These are phyloP conservation scores for Plasmodium inui DNA, from an alignment of 169 alveolate species.

Conservation along the genomic window DNA sequence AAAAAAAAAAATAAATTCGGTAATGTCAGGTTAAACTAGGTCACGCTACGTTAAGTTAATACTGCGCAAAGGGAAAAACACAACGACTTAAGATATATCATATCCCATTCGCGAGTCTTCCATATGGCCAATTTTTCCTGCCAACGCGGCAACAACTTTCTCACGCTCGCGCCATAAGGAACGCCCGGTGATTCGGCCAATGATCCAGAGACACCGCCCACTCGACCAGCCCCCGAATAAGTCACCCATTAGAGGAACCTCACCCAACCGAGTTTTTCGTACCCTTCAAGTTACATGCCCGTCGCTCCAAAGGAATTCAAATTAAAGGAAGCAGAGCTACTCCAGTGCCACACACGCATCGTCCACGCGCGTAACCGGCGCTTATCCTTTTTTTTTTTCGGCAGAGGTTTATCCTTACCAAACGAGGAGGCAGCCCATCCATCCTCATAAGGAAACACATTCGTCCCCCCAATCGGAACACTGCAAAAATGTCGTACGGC, in stretches of 20 bases:
- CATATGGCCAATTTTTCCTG: background rate
- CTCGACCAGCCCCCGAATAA: background rate
- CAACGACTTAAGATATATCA: background rate
- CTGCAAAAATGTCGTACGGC: constrained; percentile 46
- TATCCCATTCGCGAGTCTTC: background rate
- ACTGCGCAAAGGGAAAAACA: background rate
- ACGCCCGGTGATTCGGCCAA: background rate
- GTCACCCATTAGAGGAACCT: background rate
- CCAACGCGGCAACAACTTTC: background rate
- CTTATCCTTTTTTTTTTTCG: background rate
- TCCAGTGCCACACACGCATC: background rate
- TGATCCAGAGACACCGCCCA: background rate
- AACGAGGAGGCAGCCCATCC: background rate
- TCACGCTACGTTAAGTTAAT: background rate
- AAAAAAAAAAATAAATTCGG: background rate
- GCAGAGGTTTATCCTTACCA: background rate
- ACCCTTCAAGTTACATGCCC: background rate
- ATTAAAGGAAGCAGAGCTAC: background rate
- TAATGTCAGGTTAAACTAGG: background rate
- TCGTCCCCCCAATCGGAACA: background rate
- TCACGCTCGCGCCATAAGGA: background rate
- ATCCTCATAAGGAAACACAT: background rate
- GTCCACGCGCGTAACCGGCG: background rate
- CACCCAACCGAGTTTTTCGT: background rate
- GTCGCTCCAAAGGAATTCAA: background rate